Base-by-base conservation (phyloP, 108 stramenopile genomes). In the Asterionellopsis glacialis region DNA sequence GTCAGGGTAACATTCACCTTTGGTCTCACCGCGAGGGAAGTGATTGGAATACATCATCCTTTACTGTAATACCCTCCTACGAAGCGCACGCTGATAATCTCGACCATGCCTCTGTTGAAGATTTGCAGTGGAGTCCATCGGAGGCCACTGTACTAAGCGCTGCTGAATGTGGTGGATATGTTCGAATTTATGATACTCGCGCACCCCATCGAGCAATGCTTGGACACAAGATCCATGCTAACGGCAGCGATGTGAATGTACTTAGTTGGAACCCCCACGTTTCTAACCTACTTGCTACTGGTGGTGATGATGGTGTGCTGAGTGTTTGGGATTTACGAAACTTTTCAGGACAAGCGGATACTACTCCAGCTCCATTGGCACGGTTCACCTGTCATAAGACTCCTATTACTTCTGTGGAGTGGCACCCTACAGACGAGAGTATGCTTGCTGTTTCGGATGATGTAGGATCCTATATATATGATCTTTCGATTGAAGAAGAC, bases 401-500 rank as follows among this genome's bases (percentile, higher is more conserved):
- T 16, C 96, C 97, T 52, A 94, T 99, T 52, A 96, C 96, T 0
- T 84, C 85, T 21, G 80, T 98, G 41, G 89, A 96, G 77, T 99
- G 98, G 98, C 90, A 96, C 68, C 96, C 97, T 9, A 95, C 92
- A 9, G 98, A 99, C 69, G 97, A 97, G 68, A 85, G 79, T 45
- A 89, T 96, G 87, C 72, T 97, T 49, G 88, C 79, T 3, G 92
- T 82, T 1, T 77, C 77, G 27, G 93, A 95, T 51, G 95, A 90
- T 27, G 88, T 88, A 51, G 89, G 93, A 11, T 85, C 91, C 49
- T 90, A 92, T 57, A 70, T 99, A 50, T 99, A 98, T 70, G 98
- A 99, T 65, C 70, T 99, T 49, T 87, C 86, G 51, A 92, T 99
- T 33, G 98, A 99, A 75, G 96, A 94, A 70, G 98, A 99, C 62